Base-by-base conservation (phyloP, 2,329 filamentous ascomycete genomes). In the Pochonia chlamydosporia region DNA sequence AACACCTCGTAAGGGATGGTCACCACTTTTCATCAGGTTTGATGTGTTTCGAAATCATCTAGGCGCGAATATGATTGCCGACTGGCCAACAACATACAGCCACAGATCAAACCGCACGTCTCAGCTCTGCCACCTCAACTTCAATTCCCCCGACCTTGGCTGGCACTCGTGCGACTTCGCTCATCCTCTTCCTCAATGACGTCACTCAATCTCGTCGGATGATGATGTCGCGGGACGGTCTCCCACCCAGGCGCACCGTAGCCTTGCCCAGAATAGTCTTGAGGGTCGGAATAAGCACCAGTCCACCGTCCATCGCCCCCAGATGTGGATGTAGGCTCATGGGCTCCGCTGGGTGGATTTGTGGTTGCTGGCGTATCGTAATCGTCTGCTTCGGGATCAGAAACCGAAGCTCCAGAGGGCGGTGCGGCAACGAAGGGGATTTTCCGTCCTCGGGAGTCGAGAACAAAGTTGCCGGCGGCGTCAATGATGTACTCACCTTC, bases 181-280 rank as follows among this genome's bases (percentile, higher is more conserved):
- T 95, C 89, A 55, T 93, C 88, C 53, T 95, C 85, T 60, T 89
- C 89, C 60, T 90, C 86, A 25, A 93, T 76, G 24, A 96, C 90
- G 66, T 95, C 90, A 63, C 89, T 95, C 52, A 96, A 72, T 48
- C 91, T 75, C 8, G 90, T 95, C 0, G 90, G 90, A 66, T 96
- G 89, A 56, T 93, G 88, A 65, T 95, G 90, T 47, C 83, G 78
- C 21, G 85, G 84, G 52, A 89, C 72, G n/a, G 71, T 70, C 53
- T 93, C 87, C 88, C 89, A 95, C 14, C 80, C 84, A 3, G 82
- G 76, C 2, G 79, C 78, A 7, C 74, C 82, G 65, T 84, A 89
- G 20, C 78, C 82, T 39, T 79, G 70, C 39, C 84, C 85, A 5
- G 76, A 74, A 59, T 89, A 89, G 57, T 89, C 85, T 16, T 78